Evolutionary conservation across 176 grass and related monocot species (phyloP).

Genomic region (Carex pumila): DNA sequence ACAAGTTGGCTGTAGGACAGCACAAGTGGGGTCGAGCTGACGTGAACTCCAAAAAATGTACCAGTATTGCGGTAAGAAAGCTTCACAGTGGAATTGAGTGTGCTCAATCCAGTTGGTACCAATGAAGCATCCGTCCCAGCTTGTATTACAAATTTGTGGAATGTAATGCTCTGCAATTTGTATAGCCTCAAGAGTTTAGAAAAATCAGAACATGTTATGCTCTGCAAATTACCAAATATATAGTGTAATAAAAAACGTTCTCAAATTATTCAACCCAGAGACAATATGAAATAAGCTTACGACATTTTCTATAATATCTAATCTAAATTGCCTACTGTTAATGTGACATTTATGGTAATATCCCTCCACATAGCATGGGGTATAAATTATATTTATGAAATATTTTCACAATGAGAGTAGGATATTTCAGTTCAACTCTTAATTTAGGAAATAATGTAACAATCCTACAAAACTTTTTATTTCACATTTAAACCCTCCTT

Average conservation of each 20-base stretch:
- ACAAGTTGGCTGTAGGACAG: slow-evolving; percentile 62
- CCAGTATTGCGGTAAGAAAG: slow-evolving; percentile 77
- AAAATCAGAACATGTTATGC: background rate
- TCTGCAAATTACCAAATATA: background rate
- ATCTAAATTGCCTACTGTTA: background rate
- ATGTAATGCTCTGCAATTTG: slow-evolving; percentile 58
- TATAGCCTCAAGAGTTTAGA: background rate
- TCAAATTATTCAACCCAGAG: background rate
- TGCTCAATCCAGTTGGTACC: slow-evolving; percentile 74
- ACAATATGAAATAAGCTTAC: background rate
- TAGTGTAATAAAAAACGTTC: background rate
- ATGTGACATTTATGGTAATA: background rate
- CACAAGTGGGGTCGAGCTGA: slow-evolving; percentile 53
- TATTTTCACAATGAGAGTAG: background rate
- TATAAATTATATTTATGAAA: background rate
- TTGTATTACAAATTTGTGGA: slow-evolving; percentile 79
- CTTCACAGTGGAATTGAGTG: slow-evolving; percentile 67
- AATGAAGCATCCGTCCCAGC: slow-evolving; percentile 82
- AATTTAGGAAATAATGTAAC: background rate
- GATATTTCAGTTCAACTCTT: background rate
- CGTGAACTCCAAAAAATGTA: slow-evolving; percentile 85
- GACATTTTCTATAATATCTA: background rate
- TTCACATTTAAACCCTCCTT: background rate
- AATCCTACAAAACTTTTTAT: background rate
- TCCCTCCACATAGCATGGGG: background rate